phyloP scores from a whole-genome alignment of 306 rosid genomes.

The apple (Malus domestica) region DNA sequence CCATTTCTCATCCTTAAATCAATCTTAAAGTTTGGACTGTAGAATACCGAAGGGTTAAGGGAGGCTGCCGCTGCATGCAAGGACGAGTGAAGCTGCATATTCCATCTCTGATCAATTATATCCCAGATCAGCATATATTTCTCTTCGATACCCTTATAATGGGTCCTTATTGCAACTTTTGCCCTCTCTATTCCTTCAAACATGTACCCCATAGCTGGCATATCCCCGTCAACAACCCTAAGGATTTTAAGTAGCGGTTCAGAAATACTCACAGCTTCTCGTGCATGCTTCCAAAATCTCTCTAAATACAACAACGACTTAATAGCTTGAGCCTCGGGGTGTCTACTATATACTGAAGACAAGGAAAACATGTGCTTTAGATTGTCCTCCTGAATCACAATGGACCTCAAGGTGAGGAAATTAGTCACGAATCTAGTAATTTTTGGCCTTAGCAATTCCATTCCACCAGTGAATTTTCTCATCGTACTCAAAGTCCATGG shows the following conservation, averaged over 20 bases:
- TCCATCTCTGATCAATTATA: slow-evolving; percentile 61
- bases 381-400: slow-evolving; percentile 52
- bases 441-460: slow-evolving; percentile 51
- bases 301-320: slow-evolving; percentile 40
- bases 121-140: slow-evolving; percentile 49
- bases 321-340: slow-evolving; percentile 41
- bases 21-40: slow-evolving; percentile 42
- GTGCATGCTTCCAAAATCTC: slow-evolving; percentile 63
- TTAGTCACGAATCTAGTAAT: slow-evolving; percentile 41
- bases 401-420: slow-evolving; percentile 61
- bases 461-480: slow-evolving; percentile 58
- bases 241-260: slow-evolving; percentile 56
- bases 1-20: slow-evolving; percentile 53
- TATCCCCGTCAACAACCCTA: slow-evolving; percentile 65
- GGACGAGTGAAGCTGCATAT: slow-evolving; percentile 46
- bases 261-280: slow-evolving; percentile 54
- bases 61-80: slow-evolving; percentile 70
- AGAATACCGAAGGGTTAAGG: slow-evolving; percentile 56
- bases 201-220: slow-evolving; percentile 69
- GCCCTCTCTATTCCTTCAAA: slow-evolving; percentile 57
- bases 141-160: slow-evolving; percentile 52
- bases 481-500: slow-evolving; percentile 42
- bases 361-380: slow-evolving; percentile 54
- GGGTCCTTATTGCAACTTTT: slow-evolving; percentile 39
- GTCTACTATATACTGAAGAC: slow-evolving; percentile 42